A percentile compares a stretch with the other conserved stretches of the same genome.
Conservation (phyloP, 2,329 filamentous ascomycete genomes). For the Sporothrix curviconia region DNA sequence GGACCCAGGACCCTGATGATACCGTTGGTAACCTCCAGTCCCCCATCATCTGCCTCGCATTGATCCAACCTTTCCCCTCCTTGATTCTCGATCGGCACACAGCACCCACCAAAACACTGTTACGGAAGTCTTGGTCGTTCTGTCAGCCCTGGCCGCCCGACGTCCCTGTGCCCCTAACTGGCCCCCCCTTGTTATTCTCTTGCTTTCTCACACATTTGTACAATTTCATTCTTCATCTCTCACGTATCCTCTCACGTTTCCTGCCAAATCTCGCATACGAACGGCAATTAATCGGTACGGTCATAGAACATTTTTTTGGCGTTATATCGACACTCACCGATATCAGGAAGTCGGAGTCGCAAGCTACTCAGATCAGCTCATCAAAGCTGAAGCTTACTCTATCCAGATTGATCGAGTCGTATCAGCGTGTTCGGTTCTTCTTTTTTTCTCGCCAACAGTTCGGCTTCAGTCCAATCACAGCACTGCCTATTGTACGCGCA, state of each 20-base stretch:
- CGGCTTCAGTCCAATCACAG: too few relatives aligned
- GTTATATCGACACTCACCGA: too few relatives aligned
- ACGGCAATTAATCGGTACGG: too few relatives aligned
- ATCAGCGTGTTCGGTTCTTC: too few relatives aligned
- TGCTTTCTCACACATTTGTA: not conserved
- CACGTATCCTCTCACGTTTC: not conserved
- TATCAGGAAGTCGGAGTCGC: too few relatives aligned
- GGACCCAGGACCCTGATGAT: not conserved
- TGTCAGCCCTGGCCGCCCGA: not conserved
- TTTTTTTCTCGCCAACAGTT: too few relatives aligned
- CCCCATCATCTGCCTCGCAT: slow-evolving; percentile 8
- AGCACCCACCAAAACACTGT: not conserved
- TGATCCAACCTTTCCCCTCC: not conserved
- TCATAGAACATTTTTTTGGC: too few relatives aligned
- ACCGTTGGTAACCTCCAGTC: not conserved
- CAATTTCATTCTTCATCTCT: not conserved
- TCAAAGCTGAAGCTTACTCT: not conserved
- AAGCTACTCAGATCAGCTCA: not conserved
- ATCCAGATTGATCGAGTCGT: too few relatives aligned
- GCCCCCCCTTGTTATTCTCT: not conserved
- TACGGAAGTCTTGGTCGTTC: not conserved
- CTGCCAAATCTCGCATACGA: not conserved
- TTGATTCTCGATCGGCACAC: slow-evolving; percentile 3
- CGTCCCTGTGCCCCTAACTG: too few relatives aligned
- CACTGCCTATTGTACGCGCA: not conserved